phyloP scores from a whole-genome alignment of 177 flowering plant species.

The Vitis hybrid region DNA sequence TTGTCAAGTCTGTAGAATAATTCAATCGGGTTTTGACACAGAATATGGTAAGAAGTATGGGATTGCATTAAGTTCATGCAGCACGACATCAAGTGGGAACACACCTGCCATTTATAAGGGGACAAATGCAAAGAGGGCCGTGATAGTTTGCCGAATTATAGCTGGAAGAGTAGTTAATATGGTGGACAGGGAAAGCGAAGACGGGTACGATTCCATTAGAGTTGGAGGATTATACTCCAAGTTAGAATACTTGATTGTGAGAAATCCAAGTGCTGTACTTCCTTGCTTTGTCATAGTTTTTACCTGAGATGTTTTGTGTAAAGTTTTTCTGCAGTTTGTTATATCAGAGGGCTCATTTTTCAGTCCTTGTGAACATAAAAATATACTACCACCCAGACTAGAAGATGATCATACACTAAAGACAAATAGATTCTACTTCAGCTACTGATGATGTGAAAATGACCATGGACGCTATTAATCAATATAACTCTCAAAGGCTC shows the following conservation, averaged over 20 bases:
- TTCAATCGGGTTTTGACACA: constrained; percentile 31
- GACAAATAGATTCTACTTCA: constrained; percentile 1
- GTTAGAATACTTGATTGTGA: constrained; percentile 24
- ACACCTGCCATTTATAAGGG: constrained; percentile 4
- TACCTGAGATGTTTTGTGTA: constrained; percentile 12
- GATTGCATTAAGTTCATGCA: constrained; percentile 24
- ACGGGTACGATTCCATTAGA: constrained; percentile 30
- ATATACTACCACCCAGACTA: too few species aligned
- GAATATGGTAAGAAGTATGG: constrained; percentile 19
- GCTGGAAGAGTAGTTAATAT: constrained; percentile 35
- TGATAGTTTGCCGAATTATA: constrained; percentile 49
- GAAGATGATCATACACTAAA: too few species aligned
- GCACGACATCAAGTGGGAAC: constrained; percentile 13
- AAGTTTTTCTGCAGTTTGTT: not conserved
- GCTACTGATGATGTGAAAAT: too few species aligned
- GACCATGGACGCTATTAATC: too few species aligned
- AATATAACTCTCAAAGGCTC: too few species aligned
- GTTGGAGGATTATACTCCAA: constrained; percentile 11
- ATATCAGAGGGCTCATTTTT: not conserved
- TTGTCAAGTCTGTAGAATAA: constrained; percentile 44
- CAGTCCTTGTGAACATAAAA: not conserved
- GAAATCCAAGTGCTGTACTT: constrained; percentile 42
- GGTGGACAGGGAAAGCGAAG: constrained; percentile 19
- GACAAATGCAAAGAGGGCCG: constrained; percentile 33
- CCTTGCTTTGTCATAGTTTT: constrained; percentile 55